Percentiles rank a stretch among this genome's conserved stretches.
phyloP scores from a whole-genome alignment of 2,329 filamentous ascomycete genomes.

The Dryadomyces sulphureus region DNA sequence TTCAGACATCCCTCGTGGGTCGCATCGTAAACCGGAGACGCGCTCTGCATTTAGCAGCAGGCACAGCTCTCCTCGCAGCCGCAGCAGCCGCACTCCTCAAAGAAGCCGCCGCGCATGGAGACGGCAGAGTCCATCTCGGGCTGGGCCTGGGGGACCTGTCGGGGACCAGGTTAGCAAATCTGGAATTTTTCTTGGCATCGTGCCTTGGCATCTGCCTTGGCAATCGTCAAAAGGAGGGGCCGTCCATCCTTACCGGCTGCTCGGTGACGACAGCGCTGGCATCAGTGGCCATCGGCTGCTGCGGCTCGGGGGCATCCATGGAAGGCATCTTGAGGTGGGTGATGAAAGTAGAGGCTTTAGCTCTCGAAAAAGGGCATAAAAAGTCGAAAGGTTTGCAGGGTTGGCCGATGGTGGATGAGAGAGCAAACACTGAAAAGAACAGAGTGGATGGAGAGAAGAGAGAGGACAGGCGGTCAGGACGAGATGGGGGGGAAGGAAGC shows the following conservation, averaged over 20 bases:
- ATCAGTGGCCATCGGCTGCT: slow-evolving; percentile 17
- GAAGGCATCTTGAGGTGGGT: slow-evolving; percentile 15
- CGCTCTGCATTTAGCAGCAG: slow-evolving; percentile 16
- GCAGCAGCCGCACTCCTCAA: slow-evolving; percentile 19
- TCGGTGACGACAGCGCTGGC: slow-evolving; percentile 14
- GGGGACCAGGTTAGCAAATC: not conserved
- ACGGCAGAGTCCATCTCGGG: slow-evolving; percentile 13
- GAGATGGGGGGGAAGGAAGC: not conserved
- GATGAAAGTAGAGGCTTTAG: not conserved
- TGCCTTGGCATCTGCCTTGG: too few relatives aligned
- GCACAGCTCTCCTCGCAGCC: slow-evolving; percentile 16
- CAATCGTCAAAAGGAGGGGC: too few relatives aligned
- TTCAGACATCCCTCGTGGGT: too few relatives aligned
- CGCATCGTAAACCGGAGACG: too few relatives aligned
- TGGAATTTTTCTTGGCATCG: too few relatives aligned
- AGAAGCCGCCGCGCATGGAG: slow-evolving; percentile 17
- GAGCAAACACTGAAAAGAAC: not conserved
- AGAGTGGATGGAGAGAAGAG: not conserved
- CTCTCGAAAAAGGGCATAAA: not conserved
- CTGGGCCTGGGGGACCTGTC: slow-evolving; percentile 15
- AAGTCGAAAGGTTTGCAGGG: not conserved
- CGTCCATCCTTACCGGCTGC: slow-evolving; percentile 18
- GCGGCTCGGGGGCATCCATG: slow-evolving; percentile 14
- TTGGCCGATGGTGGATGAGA: not conserved
- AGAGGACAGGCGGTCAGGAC: not conserved